Evolutionary conservation across 306 rosid species (phyloP), one percentile per base, ranked within the genome.

Genomic region (Dalbergia cultrata): DNA sequence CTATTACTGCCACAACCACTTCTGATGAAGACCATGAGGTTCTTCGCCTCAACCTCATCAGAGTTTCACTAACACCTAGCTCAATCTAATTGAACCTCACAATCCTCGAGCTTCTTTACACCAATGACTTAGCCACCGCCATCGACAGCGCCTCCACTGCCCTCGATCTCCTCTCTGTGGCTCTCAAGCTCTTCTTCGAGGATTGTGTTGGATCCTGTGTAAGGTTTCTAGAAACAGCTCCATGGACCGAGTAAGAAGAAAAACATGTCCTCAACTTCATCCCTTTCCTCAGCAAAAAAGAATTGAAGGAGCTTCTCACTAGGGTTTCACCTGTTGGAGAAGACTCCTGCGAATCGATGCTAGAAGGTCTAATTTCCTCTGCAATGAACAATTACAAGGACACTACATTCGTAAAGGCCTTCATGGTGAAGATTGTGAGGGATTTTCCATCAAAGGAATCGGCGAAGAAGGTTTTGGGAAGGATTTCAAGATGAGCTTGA

Each of bases 201-300:
- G 99, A 87, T 5, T 93, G 97, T 80, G 91, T 93, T 31, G 81
- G 80, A 8, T 84, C 81, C 70, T 95, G 97, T 44, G 95, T 95
- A 13, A 79, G 74, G 9, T 91, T 85, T 45, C 97, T 95, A 2
- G 97, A 93, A 80, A 95, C 97, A 13, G 99, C 93, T 41, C 97
- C 99, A 10, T 95, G 99, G 99, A 87, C 89, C 5, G 97, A 93
- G 16, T 97, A 91, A 4, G 99, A 95, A 47, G 99, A 95, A 77
- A 81, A 47, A 61, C 82, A 92, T 44, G 95, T 95, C 0, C 71
- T 91, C 41, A 83, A 59, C 50, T 18, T 95, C 63, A 87, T 95
- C 69, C 99, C 99, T 2, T 80, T 87, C 33, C 82, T 95, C 56
- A 74, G 87, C 37, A 91, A 90, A 47, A 97, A 90, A 10, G 99